Conservation (phyloP, 345 rosid genomes). For the Kandelia obovata region DNA sequence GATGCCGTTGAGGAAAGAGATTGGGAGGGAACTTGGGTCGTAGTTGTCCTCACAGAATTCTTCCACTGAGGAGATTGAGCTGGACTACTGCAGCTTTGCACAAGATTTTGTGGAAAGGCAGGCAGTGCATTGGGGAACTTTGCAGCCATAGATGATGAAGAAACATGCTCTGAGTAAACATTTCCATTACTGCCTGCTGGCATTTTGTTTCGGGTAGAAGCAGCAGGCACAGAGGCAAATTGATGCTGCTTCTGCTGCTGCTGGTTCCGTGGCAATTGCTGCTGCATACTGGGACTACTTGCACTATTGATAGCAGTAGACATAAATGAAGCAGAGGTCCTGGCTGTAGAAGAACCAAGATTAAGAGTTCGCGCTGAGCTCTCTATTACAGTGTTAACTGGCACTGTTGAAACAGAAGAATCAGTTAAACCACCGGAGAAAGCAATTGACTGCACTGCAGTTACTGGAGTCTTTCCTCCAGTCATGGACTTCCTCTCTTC, state of each 20-base stretch:
- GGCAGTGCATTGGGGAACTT: slow-evolving; percentile 59
- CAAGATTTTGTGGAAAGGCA: slow-evolving; percentile 65
- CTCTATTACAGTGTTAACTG: slow-evolving; percentile 64
- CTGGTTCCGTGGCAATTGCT: slow-evolving; percentile 42
- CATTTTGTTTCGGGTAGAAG: slow-evolving; percentile 63
- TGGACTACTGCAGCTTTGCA: slow-evolving; percentile 58
- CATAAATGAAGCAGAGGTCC: slow-evolving; percentile 46
- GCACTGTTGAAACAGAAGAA: slow-evolving; percentile 48
- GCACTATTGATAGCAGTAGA: slow-evolving; percentile 32
- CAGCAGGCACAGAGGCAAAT: slow-evolving; percentile 47
- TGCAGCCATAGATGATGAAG: slow-evolving; percentile 47
- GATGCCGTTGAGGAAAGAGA: slow-evolving; percentile 53
- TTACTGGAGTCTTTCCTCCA: slow-evolving; percentile 38
- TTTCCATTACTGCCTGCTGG: slow-evolving; percentile 55
- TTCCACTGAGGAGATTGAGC: slow-evolving; percentile 87
- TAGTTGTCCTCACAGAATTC: slow-evolving; percentile 52
- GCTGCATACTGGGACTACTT: slow-evolving; percentile 38
- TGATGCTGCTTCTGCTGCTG: slow-evolving; percentile 65
- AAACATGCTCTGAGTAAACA: slow-evolving; percentile 60
- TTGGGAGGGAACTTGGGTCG: slow-evolving; percentile 55
- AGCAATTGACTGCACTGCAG: slow-evolving; percentile 73
- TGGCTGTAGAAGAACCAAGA: slow-evolving; percentile 49
- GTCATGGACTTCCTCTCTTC: slow-evolving; percentile 62
- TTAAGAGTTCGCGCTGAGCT: slow-evolving; percentile 63
- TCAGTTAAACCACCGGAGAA: slow-evolving; percentile 68